Percentiles rank a stretch among this genome's conserved stretches.
Conservation (phyloP, 164 flowering plant species). For the Chimonanthus salicifolius region DNA sequence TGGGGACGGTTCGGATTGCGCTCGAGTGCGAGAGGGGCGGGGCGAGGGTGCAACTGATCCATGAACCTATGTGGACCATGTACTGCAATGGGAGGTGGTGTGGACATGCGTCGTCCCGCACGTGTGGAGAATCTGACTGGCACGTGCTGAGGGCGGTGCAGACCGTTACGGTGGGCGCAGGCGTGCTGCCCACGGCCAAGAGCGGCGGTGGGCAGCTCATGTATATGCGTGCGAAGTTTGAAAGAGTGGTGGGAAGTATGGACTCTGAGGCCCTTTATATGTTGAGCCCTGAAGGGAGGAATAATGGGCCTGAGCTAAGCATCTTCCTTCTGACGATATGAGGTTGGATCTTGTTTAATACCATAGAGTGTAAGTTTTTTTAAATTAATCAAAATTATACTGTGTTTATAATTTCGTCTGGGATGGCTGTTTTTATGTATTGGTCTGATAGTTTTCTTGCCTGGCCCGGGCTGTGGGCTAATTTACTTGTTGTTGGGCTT, state of each 20-base stretch:
- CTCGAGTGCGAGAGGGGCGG: slow-evolving; percentile 54
- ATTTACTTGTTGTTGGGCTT: too few species aligned
- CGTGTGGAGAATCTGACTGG: slow-evolving; percentile 18
- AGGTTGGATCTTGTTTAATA: not conserved
- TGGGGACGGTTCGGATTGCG: slow-evolving; percentile 72
- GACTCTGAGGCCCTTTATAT: slow-evolving; percentile 17
- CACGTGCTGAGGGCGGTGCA: slow-evolving; percentile 10
- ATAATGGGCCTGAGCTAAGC: slow-evolving; percentile 8
- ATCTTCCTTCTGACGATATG: slow-evolving; percentile 6
- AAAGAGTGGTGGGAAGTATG: slow-evolving; percentile 13
- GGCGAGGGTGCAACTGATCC: slow-evolving; percentile 7
- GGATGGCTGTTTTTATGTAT: too few species aligned
- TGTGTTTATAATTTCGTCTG: too few species aligned
- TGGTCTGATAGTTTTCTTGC: too few species aligned
- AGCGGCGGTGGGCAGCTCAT: slow-evolving; percentile 6
- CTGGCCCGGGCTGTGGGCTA: too few species aligned
- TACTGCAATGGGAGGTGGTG: slow-evolving; percentile 20
- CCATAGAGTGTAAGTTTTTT: too few species aligned
- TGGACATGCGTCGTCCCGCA: slow-evolving; percentile 19
- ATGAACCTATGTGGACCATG: slow-evolving; percentile 22
- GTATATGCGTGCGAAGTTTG: slow-evolving; percentile 11
- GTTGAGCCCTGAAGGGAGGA: slow-evolving; percentile 11
- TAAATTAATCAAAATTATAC: too few species aligned
- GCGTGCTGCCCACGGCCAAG: slow-evolving; percentile 6
- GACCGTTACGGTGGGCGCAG: slow-evolving; percentile 9